Evolutionary conservation across 2,329 filamentous ascomycete species (phyloP).

Genomic region (Botryosphaeria dothidea): DNA sequence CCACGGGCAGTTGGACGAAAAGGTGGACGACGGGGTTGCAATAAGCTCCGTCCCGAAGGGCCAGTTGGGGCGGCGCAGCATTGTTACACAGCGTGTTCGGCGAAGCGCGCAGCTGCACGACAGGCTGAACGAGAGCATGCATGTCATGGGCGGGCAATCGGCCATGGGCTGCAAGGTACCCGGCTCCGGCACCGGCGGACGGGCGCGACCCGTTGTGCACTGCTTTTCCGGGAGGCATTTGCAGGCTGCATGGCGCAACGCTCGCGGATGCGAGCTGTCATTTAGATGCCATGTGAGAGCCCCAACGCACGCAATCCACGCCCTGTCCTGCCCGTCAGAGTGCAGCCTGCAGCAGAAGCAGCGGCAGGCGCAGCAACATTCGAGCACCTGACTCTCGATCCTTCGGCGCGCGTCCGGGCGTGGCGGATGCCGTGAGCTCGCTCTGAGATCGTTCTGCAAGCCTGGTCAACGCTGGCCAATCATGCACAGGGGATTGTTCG

Average conservation of each 20-base stretch:
- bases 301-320: conserved; percentile 2
- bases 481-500: no score
- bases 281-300: neutral
- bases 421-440: neutral
- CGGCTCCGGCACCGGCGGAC: neutral
- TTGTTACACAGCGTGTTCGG: neutral
- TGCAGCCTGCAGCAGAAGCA: conserved; percentile 7
- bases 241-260: neutral
- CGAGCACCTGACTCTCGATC: conserved; percentile 1
- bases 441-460: neutral
- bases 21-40: neutral
- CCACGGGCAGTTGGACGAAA: no score
- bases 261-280: conserved; percentile 1
- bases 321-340: conserved; percentile 7
- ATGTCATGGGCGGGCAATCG: conserved; percentile 4
- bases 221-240: neutral
- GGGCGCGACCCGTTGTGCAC: neutral
- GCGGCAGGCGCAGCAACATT: neutral
- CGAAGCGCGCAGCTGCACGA: conserved; percentile 18
- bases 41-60: conserved; percentile 8
- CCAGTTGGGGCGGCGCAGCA: neutral
- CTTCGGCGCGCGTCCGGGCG: neutral
- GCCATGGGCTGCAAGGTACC: conserved; percentile 17
- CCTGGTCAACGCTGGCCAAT: neutral
- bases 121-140: conserved; percentile 10